These are phyloP conservation scores for Fusarium illudens DNA, from an alignment of 2,329 filamentous ascomycete genomes.

Conservation along the genomic window DNA sequence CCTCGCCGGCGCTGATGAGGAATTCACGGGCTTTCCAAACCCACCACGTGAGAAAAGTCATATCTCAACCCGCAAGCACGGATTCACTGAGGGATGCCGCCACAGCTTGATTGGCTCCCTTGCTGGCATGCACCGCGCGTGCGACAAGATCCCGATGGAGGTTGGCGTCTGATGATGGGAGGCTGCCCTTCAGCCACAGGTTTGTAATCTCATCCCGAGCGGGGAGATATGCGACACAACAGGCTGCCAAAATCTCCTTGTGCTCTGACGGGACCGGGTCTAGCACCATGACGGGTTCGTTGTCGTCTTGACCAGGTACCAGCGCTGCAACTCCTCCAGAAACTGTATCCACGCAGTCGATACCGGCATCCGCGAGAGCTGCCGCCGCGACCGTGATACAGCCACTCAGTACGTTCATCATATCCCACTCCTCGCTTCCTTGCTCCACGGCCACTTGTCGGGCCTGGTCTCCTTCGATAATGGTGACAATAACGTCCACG, in stretches of 20 bases:
- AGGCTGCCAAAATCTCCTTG: constrained; percentile 78
- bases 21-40: not conserved
- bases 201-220: constrained; percentile 91
- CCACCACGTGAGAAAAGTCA: not conserved
- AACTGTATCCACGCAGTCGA: constrained; percentile 93
- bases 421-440: constrained; percentile 77
- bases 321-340: constrained; percentile 89
- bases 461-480: constrained; percentile 93
- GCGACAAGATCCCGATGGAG: constrained; percentile 49
- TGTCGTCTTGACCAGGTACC: constrained; percentile 55
- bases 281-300: constrained; percentile 65
- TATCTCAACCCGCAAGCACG: constrained; percentile 32
- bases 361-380: constrained; percentile 91
- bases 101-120: constrained; percentile 47
- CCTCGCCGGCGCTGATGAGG: not conserved
- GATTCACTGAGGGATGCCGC: constrained; percentile 50
- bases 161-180: constrained; percentile 52
- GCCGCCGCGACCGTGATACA: constrained; percentile 95
- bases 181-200: constrained; percentile 85
- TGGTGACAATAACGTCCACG: constrained; percentile 91
- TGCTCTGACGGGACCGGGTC: constrained; percentile 88
- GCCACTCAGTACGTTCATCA: constrained; percentile 90
- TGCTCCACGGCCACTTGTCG: constrained; percentile 57
- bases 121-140: constrained; percentile 53
- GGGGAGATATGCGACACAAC: constrained; percentile 89